These are phyloP conservation scores for Botrytis fragariae DNA, from an alignment of 2,329 filamentous ascomycete genomes.

Conservation along the genomic window DNA sequence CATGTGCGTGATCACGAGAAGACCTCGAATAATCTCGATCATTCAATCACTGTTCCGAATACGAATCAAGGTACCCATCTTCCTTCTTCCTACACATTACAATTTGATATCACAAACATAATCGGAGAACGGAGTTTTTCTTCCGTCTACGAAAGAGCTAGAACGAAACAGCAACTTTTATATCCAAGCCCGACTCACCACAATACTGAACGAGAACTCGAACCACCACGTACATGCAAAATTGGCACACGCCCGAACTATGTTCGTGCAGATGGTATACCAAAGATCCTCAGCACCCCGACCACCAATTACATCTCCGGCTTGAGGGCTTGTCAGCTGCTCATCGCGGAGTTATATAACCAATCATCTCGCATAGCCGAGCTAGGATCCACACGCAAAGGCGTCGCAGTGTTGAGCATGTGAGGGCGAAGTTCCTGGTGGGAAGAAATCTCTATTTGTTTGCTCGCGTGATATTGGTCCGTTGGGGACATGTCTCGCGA, in stretches of 20 bases:
- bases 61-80: background rate
- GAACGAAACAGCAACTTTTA: background rate
- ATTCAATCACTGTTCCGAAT: background rate
- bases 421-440: background rate
- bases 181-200: background rate
- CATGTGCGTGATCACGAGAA: background rate
- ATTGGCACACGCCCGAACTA: background rate
- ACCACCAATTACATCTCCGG: background rate
- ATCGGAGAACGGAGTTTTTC: background rate
- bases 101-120: background rate
- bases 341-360: background rate
- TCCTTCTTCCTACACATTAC: too few species aligned
- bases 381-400: background rate
- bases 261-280: background rate
- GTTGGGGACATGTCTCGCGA: background rate
- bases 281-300: background rate
- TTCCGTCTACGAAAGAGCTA: background rate
- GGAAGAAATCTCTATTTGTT: background rate
- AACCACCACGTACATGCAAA: background rate
- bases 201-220: background rate
- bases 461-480: background rate
- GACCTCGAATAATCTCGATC: background rate
- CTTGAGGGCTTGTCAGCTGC: slow-evolving; percentile 1
- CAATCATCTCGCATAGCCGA: background rate
- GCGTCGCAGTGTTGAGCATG: background rate